Evolutionary conservation across 2,329 filamentous ascomycete genomes (phyloP).

Genomic region (Botrytis deweyae): DNA sequence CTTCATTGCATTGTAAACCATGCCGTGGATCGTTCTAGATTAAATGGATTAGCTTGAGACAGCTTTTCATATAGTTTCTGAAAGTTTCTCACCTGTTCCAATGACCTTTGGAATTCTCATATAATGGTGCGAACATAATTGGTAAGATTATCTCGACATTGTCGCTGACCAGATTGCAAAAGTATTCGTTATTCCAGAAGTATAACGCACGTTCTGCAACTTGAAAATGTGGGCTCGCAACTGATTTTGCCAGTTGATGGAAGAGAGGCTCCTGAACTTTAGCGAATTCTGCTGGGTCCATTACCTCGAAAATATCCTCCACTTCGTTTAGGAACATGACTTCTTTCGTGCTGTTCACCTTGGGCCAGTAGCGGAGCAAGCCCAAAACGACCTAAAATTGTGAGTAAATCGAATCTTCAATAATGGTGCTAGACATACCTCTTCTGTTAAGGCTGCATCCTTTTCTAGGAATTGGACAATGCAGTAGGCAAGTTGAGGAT

Average conservation of each 20-base stretch:
- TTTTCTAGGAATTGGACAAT: slow-evolving; percentile 99
- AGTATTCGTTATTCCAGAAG: slow-evolving; percentile 99
- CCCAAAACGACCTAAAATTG: slow-evolving; percentile 77
- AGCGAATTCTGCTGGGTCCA: slow-evolving; percentile 97
- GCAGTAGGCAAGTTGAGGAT: slow-evolving; percentile 96
- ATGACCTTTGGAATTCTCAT: slow-evolving; percentile 98
- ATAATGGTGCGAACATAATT: slow-evolving; percentile 98
- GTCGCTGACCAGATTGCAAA: slow-evolving; percentile 98
- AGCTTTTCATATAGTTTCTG: slow-evolving; percentile 15
- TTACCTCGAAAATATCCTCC: slow-evolving; percentile 98
- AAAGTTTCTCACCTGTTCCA: slow-evolving; percentile 73
- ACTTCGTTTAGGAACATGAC: slow-evolving; percentile 99
- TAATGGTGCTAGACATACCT: slow-evolving; percentile 56
- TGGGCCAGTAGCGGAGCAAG: slow-evolving; percentile 94
- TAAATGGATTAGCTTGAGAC: slow-evolving; percentile 38
- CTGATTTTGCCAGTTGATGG: slow-evolving; percentile 95
- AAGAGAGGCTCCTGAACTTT: slow-evolving; percentile 98
- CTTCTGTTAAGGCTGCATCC: slow-evolving; percentile 93
- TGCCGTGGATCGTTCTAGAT: slow-evolving; percentile 90
- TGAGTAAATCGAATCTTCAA: slow-evolving; percentile 23
- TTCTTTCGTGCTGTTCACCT: slow-evolving; percentile 99
- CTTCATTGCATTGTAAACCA: slow-evolving; percentile 99
- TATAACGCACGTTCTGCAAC: slow-evolving; percentile 96
- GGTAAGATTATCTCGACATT: slow-evolving; percentile 98
- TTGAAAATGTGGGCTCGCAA: slow-evolving; percentile 98